Percentiles rank a stretch among this genome's conserved stretches.
phyloP scores from a whole-genome alignment of 148 eudicot species.

The Selenicereus undatus region DNA sequence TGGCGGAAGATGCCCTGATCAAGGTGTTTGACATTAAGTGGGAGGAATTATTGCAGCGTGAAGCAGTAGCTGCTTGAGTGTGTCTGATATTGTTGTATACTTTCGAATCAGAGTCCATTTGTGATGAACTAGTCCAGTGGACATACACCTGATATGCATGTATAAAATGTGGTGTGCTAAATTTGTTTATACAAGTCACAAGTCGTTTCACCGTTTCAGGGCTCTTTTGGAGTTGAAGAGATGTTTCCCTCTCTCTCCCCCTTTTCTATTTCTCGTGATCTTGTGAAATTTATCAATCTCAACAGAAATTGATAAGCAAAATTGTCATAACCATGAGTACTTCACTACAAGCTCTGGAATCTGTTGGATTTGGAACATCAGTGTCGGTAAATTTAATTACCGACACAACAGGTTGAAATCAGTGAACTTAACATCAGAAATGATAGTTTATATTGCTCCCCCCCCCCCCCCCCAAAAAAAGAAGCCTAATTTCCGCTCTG shows the following conservation, averaged over 20 bases:
- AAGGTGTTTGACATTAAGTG: slow-evolving; percentile 43
- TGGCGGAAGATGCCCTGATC: slow-evolving; percentile 46
- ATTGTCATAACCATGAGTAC: no score
- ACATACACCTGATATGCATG: slow-evolving; percentile 16
- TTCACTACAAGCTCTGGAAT: no score
- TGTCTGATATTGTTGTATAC: background rate
- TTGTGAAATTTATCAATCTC: background rate
- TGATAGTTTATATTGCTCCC: no score
- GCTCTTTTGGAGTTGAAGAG: background rate
- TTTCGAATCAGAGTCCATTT: background rate
- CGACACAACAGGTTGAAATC: no score
- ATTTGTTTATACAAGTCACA: no score
- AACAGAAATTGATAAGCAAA: no score
- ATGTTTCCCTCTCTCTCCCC: no score
- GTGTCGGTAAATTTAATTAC: no score
- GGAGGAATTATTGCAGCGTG: slow-evolving; percentile 34
- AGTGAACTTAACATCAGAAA: no score
- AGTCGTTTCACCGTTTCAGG: background rate
- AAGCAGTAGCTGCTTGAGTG: slow-evolving; percentile 31
- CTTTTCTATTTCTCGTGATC: background rate
- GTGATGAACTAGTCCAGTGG: background rate
- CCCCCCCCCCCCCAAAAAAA: no score
- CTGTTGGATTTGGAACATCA: no score
- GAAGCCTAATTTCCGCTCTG: no score
- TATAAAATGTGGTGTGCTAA: slow-evolving; percentile 6